Base-by-base conservation (phyloP, 106 monocot genomes). In the Triglochin maritima region DNA sequence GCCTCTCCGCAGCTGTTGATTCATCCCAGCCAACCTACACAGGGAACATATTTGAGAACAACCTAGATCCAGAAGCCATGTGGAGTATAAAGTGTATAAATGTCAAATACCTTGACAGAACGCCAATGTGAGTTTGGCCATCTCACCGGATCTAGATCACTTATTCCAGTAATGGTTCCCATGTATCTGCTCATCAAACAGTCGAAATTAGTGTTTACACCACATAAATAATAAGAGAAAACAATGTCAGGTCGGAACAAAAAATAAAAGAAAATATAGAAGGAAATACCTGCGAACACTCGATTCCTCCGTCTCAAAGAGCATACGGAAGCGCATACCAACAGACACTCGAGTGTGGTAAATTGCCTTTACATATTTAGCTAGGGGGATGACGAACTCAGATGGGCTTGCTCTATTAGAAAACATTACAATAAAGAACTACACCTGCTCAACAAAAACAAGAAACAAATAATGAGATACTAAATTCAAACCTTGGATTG, bases 101-200 rank as follows among this genome's bases (percentile, higher is more conserved):
- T 52, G 52, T 52, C 7, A 52, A 64, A 56, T 67, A 93, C 92
- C 92, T 93, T 93, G 12, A 93, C 88, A 59, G 93, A 93, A 68
- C 93, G 93, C 93, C 93, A 93, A 74, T 93, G 86, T 42, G 93
- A 93, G 73, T 88, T 93, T 64, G 93, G 78, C 93, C 93, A 93
- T 41, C 88, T 81, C 14, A 71, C 83, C 52, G 86, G 78, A 60
- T 93, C 88, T 17, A 86, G 72, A 78, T 93, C 93, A 48, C 88
- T 72, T 64, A 93, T 93, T 7, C 88, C 86, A 47, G 93, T 88
- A 57, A 93, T 93, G 4, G 93, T 93, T 42, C 93, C 93, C 93
- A 93, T 93, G 76, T 89, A 93, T 48, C 93, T 93, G 78, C 45
- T 7, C 62, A 63, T 9, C 8, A 3, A 9, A 63, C 44, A 7